A percentile compares a stretch with the other conserved stretches of the same genome.
Evolutionary conservation across 768 basidiomycete species (phyloP).

Genomic region (Russula dissimulans): DNA sequence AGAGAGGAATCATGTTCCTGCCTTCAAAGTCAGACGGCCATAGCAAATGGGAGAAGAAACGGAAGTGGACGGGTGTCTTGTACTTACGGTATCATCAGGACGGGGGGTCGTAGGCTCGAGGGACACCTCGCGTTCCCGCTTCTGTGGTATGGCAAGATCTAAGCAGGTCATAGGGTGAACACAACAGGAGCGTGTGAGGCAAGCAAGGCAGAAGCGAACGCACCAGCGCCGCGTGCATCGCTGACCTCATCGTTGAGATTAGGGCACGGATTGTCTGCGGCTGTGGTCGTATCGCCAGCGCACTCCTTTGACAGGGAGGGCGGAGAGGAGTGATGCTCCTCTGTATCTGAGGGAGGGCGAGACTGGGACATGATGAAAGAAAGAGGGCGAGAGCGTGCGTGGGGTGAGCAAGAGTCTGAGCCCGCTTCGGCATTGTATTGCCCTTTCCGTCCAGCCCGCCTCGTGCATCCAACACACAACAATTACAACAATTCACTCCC

Average conservation of each 20-base stretch:
- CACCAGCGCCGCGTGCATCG: slow-evolving; percentile 16
- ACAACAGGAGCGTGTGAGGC: background rate
- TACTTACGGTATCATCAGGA: slow-evolving; percentile 27
- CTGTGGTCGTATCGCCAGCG: background rate
- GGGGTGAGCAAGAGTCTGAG: background rate
- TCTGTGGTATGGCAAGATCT: slow-evolving; percentile 47
- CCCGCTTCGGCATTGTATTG: background rate
- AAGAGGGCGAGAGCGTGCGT: background rate
- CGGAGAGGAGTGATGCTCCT: background rate
- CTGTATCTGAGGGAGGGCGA: background rate
- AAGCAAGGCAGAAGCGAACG: background rate
- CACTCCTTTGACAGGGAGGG: background rate
- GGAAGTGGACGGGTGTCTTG: background rate
- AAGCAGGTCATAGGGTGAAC: background rate
- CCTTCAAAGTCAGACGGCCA: background rate
- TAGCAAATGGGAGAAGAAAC: background rate
- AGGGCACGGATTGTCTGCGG: background rate
- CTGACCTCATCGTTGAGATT: slow-evolving; percentile 10
- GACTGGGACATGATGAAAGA: slow-evolving; percentile 11
- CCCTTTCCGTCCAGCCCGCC: background rate
- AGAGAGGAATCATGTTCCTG: background rate
- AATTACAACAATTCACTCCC: background rate
- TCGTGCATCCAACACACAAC: slow-evolving; percentile 11
- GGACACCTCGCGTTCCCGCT: slow-evolving; percentile 72
- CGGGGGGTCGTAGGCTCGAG: slow-evolving; percentile 48